Base-by-base conservation (phyloP, 768 basidiomycete genomes). In the Panellus pusillus region DNA sequence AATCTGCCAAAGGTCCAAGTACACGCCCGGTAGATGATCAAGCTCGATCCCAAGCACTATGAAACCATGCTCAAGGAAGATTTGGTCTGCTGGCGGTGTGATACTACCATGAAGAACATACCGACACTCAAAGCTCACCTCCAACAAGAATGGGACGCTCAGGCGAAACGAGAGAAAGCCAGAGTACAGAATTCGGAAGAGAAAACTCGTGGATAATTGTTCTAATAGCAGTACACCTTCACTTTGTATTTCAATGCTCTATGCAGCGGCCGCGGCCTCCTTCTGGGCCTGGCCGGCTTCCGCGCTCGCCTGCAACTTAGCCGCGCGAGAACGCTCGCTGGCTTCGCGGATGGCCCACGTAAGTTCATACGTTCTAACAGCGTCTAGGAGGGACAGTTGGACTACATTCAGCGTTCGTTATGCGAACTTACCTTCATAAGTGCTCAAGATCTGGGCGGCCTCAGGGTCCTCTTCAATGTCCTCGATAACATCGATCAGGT, bases 311-410 rank as follows among this genome's bases (percentile, higher is more conserved):
- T 74, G 72, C 39, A 76, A 62, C 57, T 70, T 81, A 19, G 70
- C 71, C 13, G 68, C 75, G 29, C 83, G 82, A 55, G 83, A 83
- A 45, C 77, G 79, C 66, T 93, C 90, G 60, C 82, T 83, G 29
- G 91, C 87, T 58, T 81, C 76, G 44, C 93, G 86, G 67, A 96
- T 95, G 27, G 93, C 91, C 93, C 93, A 96, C 19, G 93, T 95
- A 56, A 96, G 77, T 68, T 95, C 86, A 62, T 96, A 96, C 7
- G 93, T 89, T 71, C 81, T 85, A 63, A 86, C 87, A 39, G 93
- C 93, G 71, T 93, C 90, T 91, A 58, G 46, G 15, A 51, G 9
- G 20, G 32, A 11, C n/a, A 24, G 44, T 42, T 29, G 51, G 37
- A 27, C 45, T n/a, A 45, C 24, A 6, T 19, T 56, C 46, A 29